Conservation (phyloP, 2,329 filamentous ascomycete genomes). For the Aspergillus piperis region DNA sequence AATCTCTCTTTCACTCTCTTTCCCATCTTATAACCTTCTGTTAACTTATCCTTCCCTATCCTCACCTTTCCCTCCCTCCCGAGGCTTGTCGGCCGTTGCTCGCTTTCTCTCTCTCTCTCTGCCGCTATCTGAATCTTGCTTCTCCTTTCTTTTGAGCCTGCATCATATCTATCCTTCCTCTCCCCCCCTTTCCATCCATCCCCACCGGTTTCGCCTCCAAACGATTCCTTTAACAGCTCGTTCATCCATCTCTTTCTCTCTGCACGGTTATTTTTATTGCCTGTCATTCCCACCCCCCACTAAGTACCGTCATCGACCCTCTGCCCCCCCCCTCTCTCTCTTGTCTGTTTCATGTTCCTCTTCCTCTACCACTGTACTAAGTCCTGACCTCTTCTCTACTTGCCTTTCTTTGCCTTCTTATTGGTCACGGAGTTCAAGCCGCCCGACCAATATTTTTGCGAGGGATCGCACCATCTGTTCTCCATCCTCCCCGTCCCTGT, state of each 20-base stretch:
- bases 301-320: not conserved
- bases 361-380: not conserved
- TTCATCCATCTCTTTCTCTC: too few relatives aligned
- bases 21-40: not conserved
- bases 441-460: not conserved
- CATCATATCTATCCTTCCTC: not conserved
- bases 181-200: not conserved
- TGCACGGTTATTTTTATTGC: too few relatives aligned
- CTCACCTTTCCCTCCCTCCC: not conserved
- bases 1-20: too few relatives aligned
- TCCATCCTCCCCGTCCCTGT: not conserved
- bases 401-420: not conserved
- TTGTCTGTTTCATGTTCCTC: too few relatives aligned
- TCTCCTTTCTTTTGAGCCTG: not conserved
- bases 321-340: not conserved
- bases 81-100: not conserved
- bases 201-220: too few relatives aligned
- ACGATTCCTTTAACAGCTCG: too few relatives aligned
- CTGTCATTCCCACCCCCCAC: too few relatives aligned
- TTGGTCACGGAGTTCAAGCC: not conserved
- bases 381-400: not conserved
- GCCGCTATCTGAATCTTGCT: not conserved
- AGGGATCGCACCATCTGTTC: not conserved
- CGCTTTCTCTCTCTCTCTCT: not conserved
- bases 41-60: not conserved